Evolutionary conservation across 2,329 filamentous ascomycete species (phyloP), one percentile per base, ranked within the genome.

Genomic region (Eutypella sp.): DNA sequence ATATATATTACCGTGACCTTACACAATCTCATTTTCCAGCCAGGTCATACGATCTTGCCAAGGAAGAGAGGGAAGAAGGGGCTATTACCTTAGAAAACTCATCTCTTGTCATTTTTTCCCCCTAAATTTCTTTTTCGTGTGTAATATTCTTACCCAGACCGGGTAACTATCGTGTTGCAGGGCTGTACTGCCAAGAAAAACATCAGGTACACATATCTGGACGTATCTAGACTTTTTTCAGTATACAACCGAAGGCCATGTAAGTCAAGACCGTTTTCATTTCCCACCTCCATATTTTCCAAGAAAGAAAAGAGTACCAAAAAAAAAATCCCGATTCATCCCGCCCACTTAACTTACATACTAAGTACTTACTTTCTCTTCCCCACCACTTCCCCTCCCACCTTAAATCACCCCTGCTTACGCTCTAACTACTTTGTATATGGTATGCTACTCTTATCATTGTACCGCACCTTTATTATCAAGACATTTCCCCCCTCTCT

Each of bases 401-500:
- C 51, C 45, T 42, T 50, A 48, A 47, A 49, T 47, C 48, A 48
- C 44, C 47, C 44, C 47, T 43, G 24, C 45, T 42, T 49, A n/a
- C n/a, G n/a, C n/a, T n/a, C n/a, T n/a, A n/a, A n/a, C n/a, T n/a
- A n/a, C n/a, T n/a, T n/a, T n/a, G n/a, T n/a, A n/a, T n/a, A n/a
- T n/a, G n/a, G n/a, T n/a, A n/a, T n/a, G n/a, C n/a, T n/a, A n/a
- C n/a, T n/a, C n/a, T n/a, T 39, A 13, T 3, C 36, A 39, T 39
- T 22, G 19, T 11, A 39, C 16, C 16, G 29, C 46, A 52, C 51
- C 45, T 47, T 45, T 36, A 54, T 44, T 36, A n/a, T 46, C 42
- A 48, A 47, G 57, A 57, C 54, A 58, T 55, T 55, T 58, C 56
- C 46, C 42, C 43, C 45, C 36, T 51, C 48, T 50, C 50, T 54